Percentiles rank a stretch among this genome's conserved stretches.
phyloP scores from a whole-genome alignment of 805 yeast species.

The Tetrapisispora nanseiensis region DNA sequence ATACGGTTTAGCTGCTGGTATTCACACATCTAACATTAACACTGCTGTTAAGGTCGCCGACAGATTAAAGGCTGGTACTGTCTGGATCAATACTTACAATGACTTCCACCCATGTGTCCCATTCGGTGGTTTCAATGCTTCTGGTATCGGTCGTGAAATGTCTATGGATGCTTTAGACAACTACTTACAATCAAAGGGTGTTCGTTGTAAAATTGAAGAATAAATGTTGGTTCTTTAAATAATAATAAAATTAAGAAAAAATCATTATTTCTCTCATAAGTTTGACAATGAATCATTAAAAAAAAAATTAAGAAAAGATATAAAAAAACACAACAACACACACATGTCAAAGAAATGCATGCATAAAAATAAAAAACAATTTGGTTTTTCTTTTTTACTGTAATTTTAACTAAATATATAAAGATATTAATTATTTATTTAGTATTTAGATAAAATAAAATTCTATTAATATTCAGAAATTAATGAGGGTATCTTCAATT shows the following conservation, averaged over 20 bases:
- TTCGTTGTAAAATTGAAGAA: conserved; percentile 24
- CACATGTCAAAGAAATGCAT: not conserved
- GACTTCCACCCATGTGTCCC: conserved; percentile 81
- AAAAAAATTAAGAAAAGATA: not conserved
- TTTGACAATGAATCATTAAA: no score
- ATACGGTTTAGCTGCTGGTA: conserved; percentile 82
- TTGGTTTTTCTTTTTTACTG: not conserved
- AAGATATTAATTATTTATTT: not conserved
- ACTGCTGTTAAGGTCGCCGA: conserved; percentile 59
- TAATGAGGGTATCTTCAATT: no score
- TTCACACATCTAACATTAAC: conserved; percentile 62
- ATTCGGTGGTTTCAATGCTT: conserved; percentile 82
- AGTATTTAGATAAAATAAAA: not conserved
- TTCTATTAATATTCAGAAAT: no score
- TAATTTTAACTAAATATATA: no score
- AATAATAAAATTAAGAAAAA: no score
- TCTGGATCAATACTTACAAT: conserved; percentile 79
- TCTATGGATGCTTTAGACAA: conserved; percentile 78
- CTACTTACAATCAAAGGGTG: conserved; percentile 78
- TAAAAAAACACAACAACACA: not conserved
- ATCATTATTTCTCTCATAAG: no score
- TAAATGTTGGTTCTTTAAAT: no score
- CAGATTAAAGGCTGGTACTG: conserved; percentile 66
- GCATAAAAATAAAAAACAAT: not conserved
- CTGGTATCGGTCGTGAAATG: conserved; percentile 88